Conservation (phyloP, 1,284 basidiomycete genomes). For the Sporisorium sorghi region DNA sequence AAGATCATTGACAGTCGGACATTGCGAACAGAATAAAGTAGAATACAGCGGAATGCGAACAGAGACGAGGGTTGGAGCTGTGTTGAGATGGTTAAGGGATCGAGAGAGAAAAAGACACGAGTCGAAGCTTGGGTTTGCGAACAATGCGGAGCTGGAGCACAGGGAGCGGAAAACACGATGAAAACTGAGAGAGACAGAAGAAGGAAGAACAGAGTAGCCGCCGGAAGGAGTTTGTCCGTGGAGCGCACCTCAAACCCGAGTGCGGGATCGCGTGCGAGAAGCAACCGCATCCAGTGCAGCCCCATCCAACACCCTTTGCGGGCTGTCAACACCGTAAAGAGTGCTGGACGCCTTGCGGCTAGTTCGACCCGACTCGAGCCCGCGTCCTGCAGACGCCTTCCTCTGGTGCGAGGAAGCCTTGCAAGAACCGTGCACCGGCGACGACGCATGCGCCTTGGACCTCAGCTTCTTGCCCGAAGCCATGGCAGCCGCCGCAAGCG, state of each 20-base stretch:
- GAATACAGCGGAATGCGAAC: conserved; percentile 3
- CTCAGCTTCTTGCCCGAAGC: conserved; percentile 28
- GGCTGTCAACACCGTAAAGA: neutral
- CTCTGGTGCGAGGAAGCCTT: conserved; percentile 32
- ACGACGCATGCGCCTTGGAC: conserved; percentile 5
- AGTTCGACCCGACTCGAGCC: conserved; percentile 6
- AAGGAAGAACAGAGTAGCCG: no score
- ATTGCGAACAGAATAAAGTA: neutral
- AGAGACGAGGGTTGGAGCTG: no score
- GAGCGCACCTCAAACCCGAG: conserved; percentile 19
- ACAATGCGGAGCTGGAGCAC: neutral
- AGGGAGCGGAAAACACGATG: no score
- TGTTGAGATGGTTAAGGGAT: neutral
- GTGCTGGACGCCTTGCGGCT: conserved; percentile 28
- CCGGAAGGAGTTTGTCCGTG: no score
- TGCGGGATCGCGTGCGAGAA: conserved; percentile 38
- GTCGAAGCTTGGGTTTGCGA: neutral
- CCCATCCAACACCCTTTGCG: conserved; percentile 9
- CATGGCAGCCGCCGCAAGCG: neutral
- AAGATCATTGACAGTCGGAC: no score
- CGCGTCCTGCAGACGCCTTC: conserved; percentile 17
- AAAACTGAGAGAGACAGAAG: no score
- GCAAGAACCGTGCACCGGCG: neutral
- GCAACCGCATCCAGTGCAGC: conserved; percentile 27
- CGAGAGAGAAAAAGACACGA: neutral